Percentiles rank a stretch among this genome's conserved stretches.
Conservation (phyloP, 345 rosid genomes). For the Ricinus communis region DNA sequence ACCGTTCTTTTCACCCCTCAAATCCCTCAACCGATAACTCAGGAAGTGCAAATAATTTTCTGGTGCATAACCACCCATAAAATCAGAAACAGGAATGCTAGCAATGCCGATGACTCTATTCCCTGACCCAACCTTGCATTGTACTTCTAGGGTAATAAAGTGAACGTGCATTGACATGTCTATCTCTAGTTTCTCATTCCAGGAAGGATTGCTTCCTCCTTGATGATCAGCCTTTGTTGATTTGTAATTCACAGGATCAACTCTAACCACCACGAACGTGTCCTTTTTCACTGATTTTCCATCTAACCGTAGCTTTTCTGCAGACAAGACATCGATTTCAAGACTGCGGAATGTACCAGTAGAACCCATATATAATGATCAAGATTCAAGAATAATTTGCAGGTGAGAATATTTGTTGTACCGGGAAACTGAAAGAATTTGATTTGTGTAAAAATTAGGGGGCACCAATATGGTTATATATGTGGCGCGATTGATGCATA, state of each 20-base stretch:
- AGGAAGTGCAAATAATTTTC: conserved; percentile 54
- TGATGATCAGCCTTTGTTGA: conserved; percentile 26
- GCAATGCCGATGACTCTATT: conserved; percentile 42
- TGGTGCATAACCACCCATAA: conserved; percentile 50
- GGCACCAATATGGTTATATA: background rate
- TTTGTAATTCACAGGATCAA: conserved; percentile 16
- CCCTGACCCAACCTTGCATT: conserved; percentile 31
- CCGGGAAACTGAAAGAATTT: background rate
- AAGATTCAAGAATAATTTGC: background rate
- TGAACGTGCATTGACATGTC: conserved; percentile 37
- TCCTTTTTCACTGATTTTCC: conserved; percentile 45
- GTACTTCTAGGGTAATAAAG: conserved; percentile 45
- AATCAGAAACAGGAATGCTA: conserved; percentile 55
- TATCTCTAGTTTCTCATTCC: conserved; percentile 54
- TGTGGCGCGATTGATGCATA: no score
- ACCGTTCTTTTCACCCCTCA: conserved; percentile 44
- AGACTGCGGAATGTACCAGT: conserved; percentile 20
- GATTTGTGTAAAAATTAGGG: background rate
- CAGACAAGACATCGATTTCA: conserved; percentile 57
- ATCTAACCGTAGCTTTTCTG: conserved; percentile 48
- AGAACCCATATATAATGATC: background rate
- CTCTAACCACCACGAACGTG: conserved; percentile 29
- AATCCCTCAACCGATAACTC: conserved; percentile 67
- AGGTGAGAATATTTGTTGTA: no score
- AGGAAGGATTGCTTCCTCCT: conserved; percentile 52